phyloP scores from a whole-genome alignment of 2,329 filamentous ascomycete genomes.

The Phymatotrichopsis omnivora region DNA sequence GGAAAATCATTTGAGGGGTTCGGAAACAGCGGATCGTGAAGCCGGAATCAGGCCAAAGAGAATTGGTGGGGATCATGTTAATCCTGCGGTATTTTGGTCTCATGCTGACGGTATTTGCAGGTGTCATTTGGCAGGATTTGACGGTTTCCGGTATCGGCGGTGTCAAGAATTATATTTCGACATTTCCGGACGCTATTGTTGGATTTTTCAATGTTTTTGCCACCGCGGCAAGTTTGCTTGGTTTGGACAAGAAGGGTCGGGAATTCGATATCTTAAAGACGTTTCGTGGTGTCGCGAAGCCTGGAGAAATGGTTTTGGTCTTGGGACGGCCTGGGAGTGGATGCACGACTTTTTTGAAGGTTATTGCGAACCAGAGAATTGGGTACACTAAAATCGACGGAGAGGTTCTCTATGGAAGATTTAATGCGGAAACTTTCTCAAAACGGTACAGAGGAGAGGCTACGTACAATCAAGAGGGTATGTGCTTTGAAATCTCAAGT shows the following conservation, averaged over 20 bases:
- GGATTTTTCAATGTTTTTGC: slow-evolving; percentile 64
- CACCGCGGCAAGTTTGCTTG: slow-evolving; percentile 53
- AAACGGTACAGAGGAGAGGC: slow-evolving; percentile 55
- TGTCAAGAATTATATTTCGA: slow-evolving; percentile 58
- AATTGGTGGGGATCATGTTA: slow-evolving; percentile 42
- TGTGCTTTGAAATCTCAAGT: slow-evolving; percentile 32
- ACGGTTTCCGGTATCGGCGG: slow-evolving; percentile 68
- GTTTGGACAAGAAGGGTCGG: slow-evolving; percentile 54
- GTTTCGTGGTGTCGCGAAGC: slow-evolving; percentile 29
- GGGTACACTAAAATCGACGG: slow-evolving; percentile 33
- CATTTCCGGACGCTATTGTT: slow-evolving; percentile 67
- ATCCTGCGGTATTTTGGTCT: not conserved
- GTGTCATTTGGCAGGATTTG: slow-evolving; percentile 67
- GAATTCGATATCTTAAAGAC: slow-evolving; percentile 62
- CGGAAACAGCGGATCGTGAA: slow-evolving; percentile 58
- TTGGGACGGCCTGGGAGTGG: slow-evolving; percentile 66
- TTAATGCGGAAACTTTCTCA: slow-evolving; percentile 44
- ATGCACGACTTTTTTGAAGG: slow-evolving; percentile 59
- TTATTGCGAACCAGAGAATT: slow-evolving; percentile 51
- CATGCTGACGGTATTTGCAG: slow-evolving; percentile 28
- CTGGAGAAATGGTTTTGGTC: slow-evolving; percentile 78
- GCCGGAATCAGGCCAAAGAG: slow-evolving; percentile 73
- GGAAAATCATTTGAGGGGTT: slow-evolving; percentile 61
- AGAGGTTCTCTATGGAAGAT: slow-evolving; percentile 46
- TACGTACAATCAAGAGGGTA: slow-evolving; percentile 65